Evolutionary conservation across 345 rosid genomes (phyloP), one percentile per base, ranked within the genome.

Genomic region (Aquilaria sinensis): DNA sequence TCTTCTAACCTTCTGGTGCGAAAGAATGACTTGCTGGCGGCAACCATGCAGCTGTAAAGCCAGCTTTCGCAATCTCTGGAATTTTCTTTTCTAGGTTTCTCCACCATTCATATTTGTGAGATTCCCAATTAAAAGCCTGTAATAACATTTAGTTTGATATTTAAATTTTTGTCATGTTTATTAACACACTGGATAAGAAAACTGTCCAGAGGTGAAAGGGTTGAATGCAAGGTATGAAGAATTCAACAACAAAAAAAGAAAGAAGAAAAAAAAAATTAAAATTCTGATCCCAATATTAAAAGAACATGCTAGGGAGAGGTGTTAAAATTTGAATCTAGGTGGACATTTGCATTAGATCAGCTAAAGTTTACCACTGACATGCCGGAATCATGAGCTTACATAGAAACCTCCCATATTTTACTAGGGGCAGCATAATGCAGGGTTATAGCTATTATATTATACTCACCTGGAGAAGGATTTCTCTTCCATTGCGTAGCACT

Each of bases 41-140:
- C 70, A 92, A 74, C 96, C 98, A 92, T 13, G 84, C 83, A 45
- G 93, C 78, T 10, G 96, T 85, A 68, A 87, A 92, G 69, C 98
- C 98, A n/a, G 96, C 83, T 67, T 84, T 81, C 15, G 96, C 85
- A 10, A 89, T 83, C 55, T 87, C 93, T 1, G 83, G 68, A 61
- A 89, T 82, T 75, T 85, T 92, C 52, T 58, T 31, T 51, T 84
- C 96, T 66, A 92, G 75, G 78, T 82, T 89, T 74, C 70, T 81
- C 96, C 96, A 92, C 96, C 98, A 92, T 58, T 87, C 82, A 70
- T 84, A 49, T 73, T 92, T 92, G 47, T 85, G 86, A 73, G 98
- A 89, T 65, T 92, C 98, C 98, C 98, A 92, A 65, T 92, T 85
- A 71, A 84, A 89, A 53, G 85, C 91, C 98, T 89, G 83, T 72